phyloP scores from a whole-genome alignment of 768 basidiomycete species.

The Amanita pallidorosea region DNA sequence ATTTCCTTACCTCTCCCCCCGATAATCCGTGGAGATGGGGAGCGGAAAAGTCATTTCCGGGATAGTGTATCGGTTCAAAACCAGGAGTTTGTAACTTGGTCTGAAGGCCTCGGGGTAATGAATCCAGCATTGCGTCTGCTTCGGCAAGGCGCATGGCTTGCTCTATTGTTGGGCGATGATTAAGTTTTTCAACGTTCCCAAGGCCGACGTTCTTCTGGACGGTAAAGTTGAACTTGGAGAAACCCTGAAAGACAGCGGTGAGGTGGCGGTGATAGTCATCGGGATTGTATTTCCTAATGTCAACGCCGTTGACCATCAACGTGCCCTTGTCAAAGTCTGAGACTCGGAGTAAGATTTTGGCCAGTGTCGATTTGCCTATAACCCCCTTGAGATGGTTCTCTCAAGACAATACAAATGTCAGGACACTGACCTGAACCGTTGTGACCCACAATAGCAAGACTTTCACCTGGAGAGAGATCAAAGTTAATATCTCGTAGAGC shows the following conservation, averaged over 20 bases:
- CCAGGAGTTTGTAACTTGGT: constrained; percentile 61
- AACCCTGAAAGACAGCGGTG: constrained; percentile 81
- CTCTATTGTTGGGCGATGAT: constrained; percentile 43
- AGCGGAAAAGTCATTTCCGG: constrained; percentile 20
- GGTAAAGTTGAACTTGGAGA: constrained; percentile 69
- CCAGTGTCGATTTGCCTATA: constrained; percentile 79
- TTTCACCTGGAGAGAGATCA: constrained; percentile 63
- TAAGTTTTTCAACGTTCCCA: constrained; percentile 58
- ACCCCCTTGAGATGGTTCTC: constrained; percentile 7
- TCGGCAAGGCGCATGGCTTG: constrained; percentile 64
- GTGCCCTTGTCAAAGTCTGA: constrained; percentile 64
- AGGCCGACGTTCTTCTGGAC: constrained; percentile 82
- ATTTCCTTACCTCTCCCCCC: constrained; percentile 66
- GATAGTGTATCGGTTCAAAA: constrained; percentile 41
- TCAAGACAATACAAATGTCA: constrained; percentile 6
- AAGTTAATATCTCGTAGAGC: constrained; percentile 64
- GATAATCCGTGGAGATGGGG: constrained; percentile 57
- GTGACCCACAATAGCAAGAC: constrained; percentile 76
- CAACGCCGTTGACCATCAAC: constrained; percentile 58
- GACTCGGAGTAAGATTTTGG: constrained; percentile 71
- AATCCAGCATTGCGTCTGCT: constrained; percentile 52
- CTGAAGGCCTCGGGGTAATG: constrained; percentile 61
- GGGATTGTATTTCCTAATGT: constrained; percentile 56
- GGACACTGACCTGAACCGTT: constrained; percentile 62
- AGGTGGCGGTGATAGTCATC: constrained; percentile 63